phyloP scores from a whole-genome alignment of 2,329 filamentous ascomycete species.

The Dactylella cylindrospora region DNA sequence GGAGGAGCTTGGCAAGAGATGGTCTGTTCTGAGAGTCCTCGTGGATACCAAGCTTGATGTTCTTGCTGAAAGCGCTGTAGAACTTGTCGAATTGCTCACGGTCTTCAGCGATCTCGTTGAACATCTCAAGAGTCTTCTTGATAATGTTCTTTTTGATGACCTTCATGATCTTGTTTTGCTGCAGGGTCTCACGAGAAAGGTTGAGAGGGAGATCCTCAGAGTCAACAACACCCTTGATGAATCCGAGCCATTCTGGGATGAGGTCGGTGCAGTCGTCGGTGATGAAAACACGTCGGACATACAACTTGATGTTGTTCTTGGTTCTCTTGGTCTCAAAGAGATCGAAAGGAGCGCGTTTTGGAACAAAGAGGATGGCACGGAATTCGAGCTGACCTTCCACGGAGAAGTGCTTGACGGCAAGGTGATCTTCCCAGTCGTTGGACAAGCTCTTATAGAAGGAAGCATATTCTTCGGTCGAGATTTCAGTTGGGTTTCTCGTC shows the following conservation, averaged over 20 bases:
- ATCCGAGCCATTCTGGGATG: conserved; percentile 98
- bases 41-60: conserved; percentile 99
- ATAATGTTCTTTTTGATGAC: conserved; percentile 99
- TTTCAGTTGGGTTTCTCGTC: conserved; percentile 96
- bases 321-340: conserved; percentile 99
- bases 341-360: conserved; percentile 98
- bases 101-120: conserved; percentile 98
- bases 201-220: conserved; percentile 99
- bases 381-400: conserved; percentile 99
- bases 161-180: conserved; percentile 99
- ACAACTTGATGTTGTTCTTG: conserved; percentile 99
- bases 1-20: conserved; percentile 92
- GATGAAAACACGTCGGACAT: conserved; percentile 99
- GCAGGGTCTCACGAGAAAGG: conserved; percentile 98
- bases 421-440: conserved; percentile 99
- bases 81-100: conserved; percentile 99
- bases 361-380: conserved; percentile 98
- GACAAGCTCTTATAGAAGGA: conserved; percentile 99
- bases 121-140: conserved; percentile 99
- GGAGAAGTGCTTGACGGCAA: conserved; percentile 99
- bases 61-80: conserved; percentile 99
- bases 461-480: conserved; percentile 93
- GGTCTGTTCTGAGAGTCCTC: conserved; percentile 97
- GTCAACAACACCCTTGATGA: conserved; percentile 99
- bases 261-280: conserved; percentile 98